Conservation (phyloP, 2,329 filamentous ascomycete species). For the Endothia cerciana region DNA sequence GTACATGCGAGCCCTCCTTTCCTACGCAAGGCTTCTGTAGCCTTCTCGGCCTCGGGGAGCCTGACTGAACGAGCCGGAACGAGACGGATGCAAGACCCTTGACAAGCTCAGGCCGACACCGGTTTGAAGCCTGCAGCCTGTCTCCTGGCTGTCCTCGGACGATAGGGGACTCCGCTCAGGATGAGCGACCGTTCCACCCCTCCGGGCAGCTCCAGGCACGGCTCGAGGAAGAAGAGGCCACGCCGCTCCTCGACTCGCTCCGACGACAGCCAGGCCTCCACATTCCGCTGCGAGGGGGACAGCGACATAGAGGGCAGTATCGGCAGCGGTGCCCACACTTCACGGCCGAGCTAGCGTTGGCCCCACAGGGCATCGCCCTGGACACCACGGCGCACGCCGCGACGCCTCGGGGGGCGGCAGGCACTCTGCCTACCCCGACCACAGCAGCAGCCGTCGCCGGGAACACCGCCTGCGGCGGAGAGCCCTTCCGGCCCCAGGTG, state of each 20-base stretch:
- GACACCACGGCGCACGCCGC: background rate
- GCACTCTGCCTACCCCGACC: background rate
- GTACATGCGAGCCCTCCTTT: background rate
- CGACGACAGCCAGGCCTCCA: background rate
- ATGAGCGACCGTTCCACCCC: background rate
- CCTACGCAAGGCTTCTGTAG: slow-evolving; percentile 17
- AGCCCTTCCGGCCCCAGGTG: slow-evolving; percentile 11
- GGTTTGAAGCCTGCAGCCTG: background rate
- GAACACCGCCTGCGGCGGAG: slow-evolving; percentile 5
- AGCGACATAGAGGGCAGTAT: slow-evolving; percentile 21
- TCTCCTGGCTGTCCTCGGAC: background rate
- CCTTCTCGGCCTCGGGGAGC: background rate
- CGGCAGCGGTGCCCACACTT: slow-evolving; percentile 9
- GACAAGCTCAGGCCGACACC: background rate
- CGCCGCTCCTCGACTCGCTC: slow-evolving; percentile 4
- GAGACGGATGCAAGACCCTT: background rate
- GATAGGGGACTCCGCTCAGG: background rate
- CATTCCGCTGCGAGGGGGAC: background rate
- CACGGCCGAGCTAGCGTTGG: no score
- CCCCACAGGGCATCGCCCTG: background rate
- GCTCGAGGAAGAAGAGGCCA: slow-evolving; percentile 14
- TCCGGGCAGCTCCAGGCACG: background rate
- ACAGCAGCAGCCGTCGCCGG: slow-evolving; percentile 9
- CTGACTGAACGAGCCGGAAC: background rate
- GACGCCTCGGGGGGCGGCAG: background rate